Conservation (phyloP, 331 rosid species). For the Rosa hybrid region DNA sequence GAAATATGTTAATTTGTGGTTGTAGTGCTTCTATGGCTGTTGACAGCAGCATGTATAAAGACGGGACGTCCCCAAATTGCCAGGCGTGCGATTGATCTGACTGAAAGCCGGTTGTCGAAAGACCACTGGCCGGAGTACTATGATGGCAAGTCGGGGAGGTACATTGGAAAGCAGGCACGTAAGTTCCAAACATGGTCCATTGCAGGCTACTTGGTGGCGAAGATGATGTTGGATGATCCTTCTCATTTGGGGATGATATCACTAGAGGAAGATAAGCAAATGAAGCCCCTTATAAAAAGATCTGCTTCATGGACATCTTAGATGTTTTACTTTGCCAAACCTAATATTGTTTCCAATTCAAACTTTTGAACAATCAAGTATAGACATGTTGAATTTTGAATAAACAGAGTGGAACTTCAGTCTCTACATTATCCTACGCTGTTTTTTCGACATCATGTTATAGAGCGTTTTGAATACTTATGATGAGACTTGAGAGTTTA, state of each 20-base stretch:
- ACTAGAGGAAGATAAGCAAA: slow-evolving; percentile 34
- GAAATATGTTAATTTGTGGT: neutral
- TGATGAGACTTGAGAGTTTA: too few relatives aligned
- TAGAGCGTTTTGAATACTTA: too few relatives aligned
- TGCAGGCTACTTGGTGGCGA: slow-evolving; percentile 42
- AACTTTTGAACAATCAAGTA: neutral
- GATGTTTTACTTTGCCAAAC: neutral
- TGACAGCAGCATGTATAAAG: slow-evolving; percentile 39
- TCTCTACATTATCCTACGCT: too few relatives aligned
- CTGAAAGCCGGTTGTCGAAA: slow-evolving; percentile 35
- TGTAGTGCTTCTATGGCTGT: slow-evolving; percentile 40
- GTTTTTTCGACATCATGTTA: too few relatives aligned
- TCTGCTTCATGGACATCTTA: slow-evolving; percentile 36
- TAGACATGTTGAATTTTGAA: neutral
- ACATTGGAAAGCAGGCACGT: slow-evolving; percentile 35
- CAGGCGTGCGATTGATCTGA: slow-evolving; percentile 37
- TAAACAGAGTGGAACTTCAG: too few relatives aligned
- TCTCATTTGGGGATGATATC: slow-evolving; percentile 43
- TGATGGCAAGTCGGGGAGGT: slow-evolving; percentile 39
- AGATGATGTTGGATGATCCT: slow-evolving; percentile 49
- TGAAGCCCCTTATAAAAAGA: slow-evolving; percentile 28
- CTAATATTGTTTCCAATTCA: neutral
- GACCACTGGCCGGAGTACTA: slow-evolving; percentile 46
- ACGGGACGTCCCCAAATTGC: slow-evolving; percentile 39
- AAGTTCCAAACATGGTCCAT: slow-evolving; percentile 41